phyloP scores from a whole-genome alignment of 2,329 filamentous ascomycete genomes.

The Alternaria sp. region DNA sequence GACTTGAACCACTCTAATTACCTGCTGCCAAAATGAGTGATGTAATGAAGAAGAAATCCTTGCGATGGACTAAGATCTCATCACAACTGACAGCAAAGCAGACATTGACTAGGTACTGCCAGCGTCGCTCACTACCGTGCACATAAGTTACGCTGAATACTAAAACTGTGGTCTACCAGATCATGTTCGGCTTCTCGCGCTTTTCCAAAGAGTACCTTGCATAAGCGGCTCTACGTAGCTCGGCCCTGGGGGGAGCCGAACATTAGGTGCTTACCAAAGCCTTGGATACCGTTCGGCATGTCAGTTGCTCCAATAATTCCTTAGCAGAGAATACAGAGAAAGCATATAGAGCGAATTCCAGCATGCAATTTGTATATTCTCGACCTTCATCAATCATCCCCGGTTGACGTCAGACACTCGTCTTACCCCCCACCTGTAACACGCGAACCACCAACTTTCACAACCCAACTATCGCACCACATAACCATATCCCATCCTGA shows the following conservation, averaged over 20 bases:
- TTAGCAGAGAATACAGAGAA: not conserved
- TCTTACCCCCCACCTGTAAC: not conserved
- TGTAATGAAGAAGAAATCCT: not conserved
- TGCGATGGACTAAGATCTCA: not conserved
- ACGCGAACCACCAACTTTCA: not conserved
- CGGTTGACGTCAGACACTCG: not conserved
- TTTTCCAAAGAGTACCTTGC: not conserved
- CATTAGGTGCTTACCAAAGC: not conserved
- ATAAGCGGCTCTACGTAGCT: slow-evolving; percentile 8
- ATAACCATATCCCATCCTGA: not conserved
- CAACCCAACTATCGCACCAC: not conserved
- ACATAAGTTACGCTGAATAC: not conserved
- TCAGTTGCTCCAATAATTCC: not conserved
- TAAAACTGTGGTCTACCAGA: not conserved
- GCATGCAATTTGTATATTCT: not conserved
- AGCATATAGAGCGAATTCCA: not conserved
- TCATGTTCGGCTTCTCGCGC: not conserved
- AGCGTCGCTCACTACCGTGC: not conserved
- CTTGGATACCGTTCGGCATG: not conserved
- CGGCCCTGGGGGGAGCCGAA: slow-evolving; percentile 13
- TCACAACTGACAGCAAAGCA: not conserved
- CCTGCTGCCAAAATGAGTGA: not conserved
- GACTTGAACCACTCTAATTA: not conserved
- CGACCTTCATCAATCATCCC: not conserved
- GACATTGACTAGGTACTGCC: not conserved